Percentiles rank a stretch among this genome's conserved stretches.
Conservation (phyloP, 306 rosid species). For the Cucumis melo region DNA sequence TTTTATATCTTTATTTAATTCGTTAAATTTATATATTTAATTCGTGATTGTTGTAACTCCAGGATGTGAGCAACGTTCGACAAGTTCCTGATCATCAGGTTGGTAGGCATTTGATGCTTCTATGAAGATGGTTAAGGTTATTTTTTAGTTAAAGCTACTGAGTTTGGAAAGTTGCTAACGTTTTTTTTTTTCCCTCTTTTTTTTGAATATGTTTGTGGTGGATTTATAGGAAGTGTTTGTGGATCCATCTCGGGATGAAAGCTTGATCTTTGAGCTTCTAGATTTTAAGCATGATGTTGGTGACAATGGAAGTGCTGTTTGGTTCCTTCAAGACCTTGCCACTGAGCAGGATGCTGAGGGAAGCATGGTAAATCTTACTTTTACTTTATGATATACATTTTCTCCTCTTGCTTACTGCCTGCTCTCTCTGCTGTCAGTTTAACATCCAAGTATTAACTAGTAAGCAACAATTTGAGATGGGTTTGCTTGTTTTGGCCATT, state of each 20-base stretch:
- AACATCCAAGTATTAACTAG: neutral
- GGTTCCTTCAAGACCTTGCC: conserved; percentile 95
- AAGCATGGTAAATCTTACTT: conserved; percentile 38
- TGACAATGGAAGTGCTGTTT: conserved; percentile 65
- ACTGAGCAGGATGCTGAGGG: conserved; percentile 69
- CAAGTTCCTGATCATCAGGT: conserved; percentile 92
- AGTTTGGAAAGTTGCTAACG: neutral
- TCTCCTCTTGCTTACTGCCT: neutral
- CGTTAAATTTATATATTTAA: neutral
- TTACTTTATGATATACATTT: neutral
- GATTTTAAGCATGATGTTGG: conserved; percentile 55
- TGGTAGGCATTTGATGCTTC: neutral
- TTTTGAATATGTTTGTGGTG: neutral
- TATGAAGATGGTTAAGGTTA: neutral
- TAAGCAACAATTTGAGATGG: neutral
- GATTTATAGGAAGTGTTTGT: conserved; percentile 53
- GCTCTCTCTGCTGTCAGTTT: neutral
- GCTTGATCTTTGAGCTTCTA: conserved; percentile 73
- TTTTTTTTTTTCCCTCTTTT: neutral
- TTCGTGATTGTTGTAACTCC: conserved; percentile 1
- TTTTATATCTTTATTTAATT: neutral
- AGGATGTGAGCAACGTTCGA: conserved; percentile 75
- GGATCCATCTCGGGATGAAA: conserved; percentile 66
- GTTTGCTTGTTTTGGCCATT: neutral
- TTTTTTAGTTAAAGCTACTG: neutral